A percentile compares a stretch with the other conserved stretches of the same genome.
phyloP scores from a whole-genome alignment of 2,329 filamentous ascomycete species.

The Acarospora socialis region DNA sequence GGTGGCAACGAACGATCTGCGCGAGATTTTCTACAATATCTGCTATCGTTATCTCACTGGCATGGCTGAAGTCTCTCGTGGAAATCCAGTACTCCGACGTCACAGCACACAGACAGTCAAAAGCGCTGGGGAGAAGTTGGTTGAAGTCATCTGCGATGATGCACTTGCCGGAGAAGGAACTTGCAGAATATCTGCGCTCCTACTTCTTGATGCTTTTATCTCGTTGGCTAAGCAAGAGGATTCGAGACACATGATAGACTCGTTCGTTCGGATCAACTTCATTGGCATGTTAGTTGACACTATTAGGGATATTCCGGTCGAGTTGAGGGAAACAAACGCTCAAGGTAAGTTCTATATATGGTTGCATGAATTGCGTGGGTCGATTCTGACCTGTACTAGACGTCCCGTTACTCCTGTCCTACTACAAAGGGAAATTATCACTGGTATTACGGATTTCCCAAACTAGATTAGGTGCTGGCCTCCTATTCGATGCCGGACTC shows the following conservation, averaged over 20 bases:
- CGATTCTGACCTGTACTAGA: slow-evolving; percentile 34
- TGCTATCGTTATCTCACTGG: slow-evolving; percentile 73
- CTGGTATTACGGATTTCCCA: slow-evolving; percentile 75
- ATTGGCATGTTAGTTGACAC: slow-evolving; percentile 81
- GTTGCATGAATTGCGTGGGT: too few relatives aligned
- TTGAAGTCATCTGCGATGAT: slow-evolving; percentile 85
- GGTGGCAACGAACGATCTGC: slow-evolving; percentile 53
- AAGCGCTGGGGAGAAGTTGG: slow-evolving; percentile 63
- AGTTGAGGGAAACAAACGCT: slow-evolving; percentile 47
- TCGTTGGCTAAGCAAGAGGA: slow-evolving; percentile 57
- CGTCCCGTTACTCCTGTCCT: slow-evolving; percentile 40
- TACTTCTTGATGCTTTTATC: slow-evolving; percentile 68
- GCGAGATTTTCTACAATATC: slow-evolving; percentile 81
- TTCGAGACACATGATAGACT: slow-evolving; percentile 61
- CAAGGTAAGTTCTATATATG: slow-evolving; percentile 33
- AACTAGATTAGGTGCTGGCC: slow-evolving; percentile 67
- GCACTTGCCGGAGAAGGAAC: slow-evolving; percentile 69
- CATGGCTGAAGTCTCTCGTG: slow-evolving; percentile 37
- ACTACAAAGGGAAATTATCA: slow-evolving; percentile 61
- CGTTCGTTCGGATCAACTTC: slow-evolving; percentile 76
- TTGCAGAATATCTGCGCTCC: slow-evolving; percentile 72
- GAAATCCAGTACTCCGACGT: slow-evolving; percentile 20
- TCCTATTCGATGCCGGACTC: slow-evolving; percentile 78
- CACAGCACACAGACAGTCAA: slow-evolving; percentile 57
- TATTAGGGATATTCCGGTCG: slow-evolving; percentile 59